These are phyloP conservation scores for Epicoccum nigrum DNA, from an alignment of 2,329 filamentous ascomycete genomes.

Conservation along the genomic window DNA sequence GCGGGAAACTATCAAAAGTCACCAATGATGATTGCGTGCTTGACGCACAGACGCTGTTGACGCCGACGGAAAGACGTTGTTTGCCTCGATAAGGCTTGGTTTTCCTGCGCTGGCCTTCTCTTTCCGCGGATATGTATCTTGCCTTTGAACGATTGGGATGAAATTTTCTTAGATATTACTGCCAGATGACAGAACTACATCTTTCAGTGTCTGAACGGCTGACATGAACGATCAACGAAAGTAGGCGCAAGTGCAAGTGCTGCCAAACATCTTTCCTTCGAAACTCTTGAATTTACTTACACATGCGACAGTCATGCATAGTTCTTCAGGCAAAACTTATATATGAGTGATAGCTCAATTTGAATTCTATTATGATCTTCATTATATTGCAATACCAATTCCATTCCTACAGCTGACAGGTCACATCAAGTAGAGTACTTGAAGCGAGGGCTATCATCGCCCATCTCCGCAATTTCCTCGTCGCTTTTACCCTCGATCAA, in stretches of 20 bases:
- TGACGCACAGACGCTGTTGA: constrained; percentile 14
- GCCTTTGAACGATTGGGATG: background rate
- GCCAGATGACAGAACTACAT: no score
- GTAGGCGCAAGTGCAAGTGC: no score
- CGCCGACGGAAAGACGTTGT: constrained; percentile 10
- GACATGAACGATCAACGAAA: no score
- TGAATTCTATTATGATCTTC: background rate
- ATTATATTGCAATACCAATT: background rate
- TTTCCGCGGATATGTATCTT: background rate
- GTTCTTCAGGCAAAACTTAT: no score
- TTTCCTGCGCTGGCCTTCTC: constrained; percentile 5
- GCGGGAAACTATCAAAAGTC: constrained; percentile 9
- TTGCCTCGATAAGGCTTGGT: constrained; percentile 7
- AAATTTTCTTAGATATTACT: background rate
- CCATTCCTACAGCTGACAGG: background rate
- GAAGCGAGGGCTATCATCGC: constrained; percentile 54
- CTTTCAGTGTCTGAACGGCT: no score
- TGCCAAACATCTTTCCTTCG: no score
- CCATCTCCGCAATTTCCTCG: constrained; percentile 53
- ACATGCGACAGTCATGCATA: no score
- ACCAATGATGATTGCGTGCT: constrained; percentile 21
- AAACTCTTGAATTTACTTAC: no score
- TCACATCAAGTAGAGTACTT: constrained; percentile 46
- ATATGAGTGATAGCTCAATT: no score
- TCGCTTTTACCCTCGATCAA: constrained; percentile 49